Conservation (phyloP, 78 protist species). For the Planoprotostelium fungivorum region DNA sequence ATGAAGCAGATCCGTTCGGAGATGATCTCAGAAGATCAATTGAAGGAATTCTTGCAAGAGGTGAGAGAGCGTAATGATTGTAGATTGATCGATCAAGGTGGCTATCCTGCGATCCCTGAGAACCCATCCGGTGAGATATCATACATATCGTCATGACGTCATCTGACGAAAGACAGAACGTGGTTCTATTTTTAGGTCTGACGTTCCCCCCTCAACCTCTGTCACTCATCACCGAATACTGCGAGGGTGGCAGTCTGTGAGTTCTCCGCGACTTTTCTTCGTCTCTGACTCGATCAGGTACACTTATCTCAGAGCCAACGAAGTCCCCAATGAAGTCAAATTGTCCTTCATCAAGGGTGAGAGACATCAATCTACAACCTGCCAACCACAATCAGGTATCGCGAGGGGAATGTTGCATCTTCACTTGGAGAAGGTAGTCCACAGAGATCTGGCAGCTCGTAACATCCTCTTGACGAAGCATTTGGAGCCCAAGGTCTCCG, state of each 20-base stretch:
- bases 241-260: not conserved
- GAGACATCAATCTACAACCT: not conserved
- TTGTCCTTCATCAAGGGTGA: not conserved
- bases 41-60: not conserved
- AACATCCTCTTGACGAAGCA: not conserved
- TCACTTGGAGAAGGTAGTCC: not conserved
- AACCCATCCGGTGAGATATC: not conserved
- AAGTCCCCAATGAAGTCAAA: not conserved
- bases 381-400: not conserved
- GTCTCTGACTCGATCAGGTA: not conserved
- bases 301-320: not conserved
- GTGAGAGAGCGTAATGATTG: not conserved
- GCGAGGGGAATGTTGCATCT: not conserved
- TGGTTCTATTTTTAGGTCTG: not conserved
- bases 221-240: not conserved
- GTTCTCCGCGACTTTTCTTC: not conserved
- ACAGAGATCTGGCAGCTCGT: not conserved
- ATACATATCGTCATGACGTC: not conserved
- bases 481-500: not conserved
- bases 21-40: not conserved
- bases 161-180: not conserved
- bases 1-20: not conserved
- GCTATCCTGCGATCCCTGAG: not conserved
- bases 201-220: not conserved
- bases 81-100: too few species aligned